Percentiles rank a stretch among this genome's conserved stretches.
Conservation (phyloP, 164 flowering plant species). For the Akebia trifoliata region DNA sequence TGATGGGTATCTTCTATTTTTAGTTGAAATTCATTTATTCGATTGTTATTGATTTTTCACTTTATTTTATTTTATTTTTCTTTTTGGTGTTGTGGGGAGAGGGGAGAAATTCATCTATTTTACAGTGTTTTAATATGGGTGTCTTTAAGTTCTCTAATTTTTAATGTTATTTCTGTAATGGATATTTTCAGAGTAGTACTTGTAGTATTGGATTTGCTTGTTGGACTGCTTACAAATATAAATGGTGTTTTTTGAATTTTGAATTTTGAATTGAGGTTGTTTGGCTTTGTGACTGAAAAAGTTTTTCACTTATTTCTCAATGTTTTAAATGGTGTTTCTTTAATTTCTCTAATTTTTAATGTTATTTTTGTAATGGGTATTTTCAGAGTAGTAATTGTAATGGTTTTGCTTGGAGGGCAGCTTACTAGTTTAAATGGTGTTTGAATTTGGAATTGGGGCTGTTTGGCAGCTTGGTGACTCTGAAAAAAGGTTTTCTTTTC, state of each 20-base stretch:
- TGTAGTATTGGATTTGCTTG: background rate
- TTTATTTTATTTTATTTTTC: background rate
- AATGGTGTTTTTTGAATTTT: background rate
- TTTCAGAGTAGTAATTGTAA: too few relatives aligned
- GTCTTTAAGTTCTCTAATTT: background rate
- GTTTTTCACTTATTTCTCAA: background rate
- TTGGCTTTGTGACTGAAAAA: constrained; percentile 1
- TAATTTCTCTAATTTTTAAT: background rate
- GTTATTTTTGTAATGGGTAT: background rate
- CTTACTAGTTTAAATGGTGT: background rate
- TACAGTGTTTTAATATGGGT: background rate
- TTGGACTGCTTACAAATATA: background rate
- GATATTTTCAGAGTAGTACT: background rate
- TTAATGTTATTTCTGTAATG: background rate
- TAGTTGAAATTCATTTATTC: background rate
- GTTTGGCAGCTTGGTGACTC: constrained; percentile 1
- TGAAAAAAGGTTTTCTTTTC: too few relatives aligned
- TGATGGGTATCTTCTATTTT: constrained; percentile 11
- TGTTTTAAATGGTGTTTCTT: background rate
- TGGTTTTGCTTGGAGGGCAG: background rate
- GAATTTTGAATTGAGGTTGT: background rate
- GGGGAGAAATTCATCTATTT: background rate
- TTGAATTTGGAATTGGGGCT: background rate
- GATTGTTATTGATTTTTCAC: background rate
- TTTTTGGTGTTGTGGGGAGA: background rate